These are phyloP conservation scores for Magnusiomyces magnusii DNA, from an alignment of 1,139 yeast genomes.

Conservation along the genomic window DNA sequence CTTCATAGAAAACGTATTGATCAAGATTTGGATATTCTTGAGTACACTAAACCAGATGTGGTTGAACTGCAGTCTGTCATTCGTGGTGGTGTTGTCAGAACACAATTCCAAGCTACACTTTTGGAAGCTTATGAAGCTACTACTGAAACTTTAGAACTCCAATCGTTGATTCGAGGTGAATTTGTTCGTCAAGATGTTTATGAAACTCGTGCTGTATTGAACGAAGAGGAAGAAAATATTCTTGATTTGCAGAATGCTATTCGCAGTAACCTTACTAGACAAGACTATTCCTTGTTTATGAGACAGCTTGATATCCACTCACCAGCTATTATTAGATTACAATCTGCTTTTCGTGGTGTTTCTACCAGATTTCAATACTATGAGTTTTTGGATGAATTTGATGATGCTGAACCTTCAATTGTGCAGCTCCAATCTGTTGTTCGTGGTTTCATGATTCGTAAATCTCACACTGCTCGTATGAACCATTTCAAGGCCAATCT, in stretches of 20 bases:
- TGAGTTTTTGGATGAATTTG: constrained; percentile 45
- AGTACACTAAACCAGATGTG: constrained; percentile 46
- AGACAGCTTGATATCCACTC: constrained; percentile 25
- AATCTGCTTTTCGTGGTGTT: constrained; percentile 40
- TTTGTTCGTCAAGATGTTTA: constrained; percentile 4
- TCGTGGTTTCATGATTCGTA: constrained; percentile 43
- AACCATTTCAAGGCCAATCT: constrained; percentile 49
- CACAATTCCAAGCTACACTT: constrained; percentile 45
- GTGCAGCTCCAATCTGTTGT: constrained; percentile 44
- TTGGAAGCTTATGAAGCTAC: constrained; percentile 7
- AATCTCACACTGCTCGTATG: constrained; percentile 36
- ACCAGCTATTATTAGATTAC: constrained; percentile 37
- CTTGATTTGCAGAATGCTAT: constrained; percentile 24
- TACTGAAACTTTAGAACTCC: constrained; percentile 31
- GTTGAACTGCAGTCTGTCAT: constrained; percentile 67
- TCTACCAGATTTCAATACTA: constrained; percentile 46
- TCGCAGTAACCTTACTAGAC: constrained; percentile 28
- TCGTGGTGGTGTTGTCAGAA: constrained; percentile 57
- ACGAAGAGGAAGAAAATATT: constrained; percentile 8
- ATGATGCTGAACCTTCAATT: constrained; percentile 38
- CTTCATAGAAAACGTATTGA: constrained; percentile 34
- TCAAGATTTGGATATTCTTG: constrained; percentile 46
- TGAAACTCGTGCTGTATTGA: not conserved
- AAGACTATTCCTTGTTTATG: constrained; percentile 16
- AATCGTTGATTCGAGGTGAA: constrained; percentile 45